Evolutionary conservation across 2,329 filamentous ascomycete species (phyloP), one percentile per base, ranked within the genome.

Genomic region (Nigrospora sphaerica): DNA sequence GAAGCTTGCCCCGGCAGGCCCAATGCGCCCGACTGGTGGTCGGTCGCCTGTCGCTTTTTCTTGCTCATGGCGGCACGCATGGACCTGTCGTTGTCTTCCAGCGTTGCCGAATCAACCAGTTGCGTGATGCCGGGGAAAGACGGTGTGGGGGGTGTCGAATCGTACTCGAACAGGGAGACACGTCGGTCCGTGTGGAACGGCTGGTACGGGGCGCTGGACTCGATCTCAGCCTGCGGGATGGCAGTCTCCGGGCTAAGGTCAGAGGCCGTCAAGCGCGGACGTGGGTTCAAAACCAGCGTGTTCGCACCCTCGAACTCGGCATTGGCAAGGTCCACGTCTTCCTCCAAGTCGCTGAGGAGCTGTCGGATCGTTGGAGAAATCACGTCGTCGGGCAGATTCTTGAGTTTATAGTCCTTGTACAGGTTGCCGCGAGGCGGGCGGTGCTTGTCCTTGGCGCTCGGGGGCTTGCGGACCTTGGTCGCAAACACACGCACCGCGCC

Each of bases 141-240:
- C 34, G 54, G 37, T 10, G 52, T 52, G 23, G 23, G 42, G 39
- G 42, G 43, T 34, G 49, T 62, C 44, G 57, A 52, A 33, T 60
- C 66, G 59, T 85, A 87, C 37, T 89, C 77, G 54, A 83, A 86
- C 28, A 96, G 72, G n/a, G 77, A 80, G 39, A 97, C 87, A 3
- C 92, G 81, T 46, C 82, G 80, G 59, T 97, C 91, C 0, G 91
- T 93, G 62, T 97, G 92, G 70, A 97, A 96, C 1, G 93, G 92
- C 58, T 95, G 91, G 57, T 95, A 97, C 2, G 92, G 89, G 5
- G 91, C 87, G 59, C 92, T 96, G 2, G 92, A 95, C 61, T 98
- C 93, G 53, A 95, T 95, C 70, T 96, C 91, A 6, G 88, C 89
- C 53, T 84, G 80, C 1, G 81, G 81, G 47, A 80, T 91, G 62